Evolutionary conservation across 148 eudicot species (phyloP).

Genomic region (Vaccinium darrowii): DNA sequence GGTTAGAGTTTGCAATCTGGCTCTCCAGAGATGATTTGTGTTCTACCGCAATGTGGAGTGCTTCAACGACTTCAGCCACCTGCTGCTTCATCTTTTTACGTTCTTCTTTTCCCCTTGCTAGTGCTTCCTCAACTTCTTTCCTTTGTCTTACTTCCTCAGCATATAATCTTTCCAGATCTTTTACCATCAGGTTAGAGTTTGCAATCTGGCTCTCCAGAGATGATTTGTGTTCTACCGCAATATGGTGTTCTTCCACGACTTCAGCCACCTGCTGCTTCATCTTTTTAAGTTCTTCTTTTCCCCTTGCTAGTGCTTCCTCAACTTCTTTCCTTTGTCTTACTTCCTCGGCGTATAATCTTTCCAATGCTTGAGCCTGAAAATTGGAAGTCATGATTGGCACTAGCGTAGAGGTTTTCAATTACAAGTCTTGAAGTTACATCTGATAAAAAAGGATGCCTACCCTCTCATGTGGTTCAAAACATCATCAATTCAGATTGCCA

Average conservation of each 20-base stretch:
- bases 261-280: slow-evolving; percentile 37
- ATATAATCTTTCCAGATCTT: slow-evolving; percentile 49
- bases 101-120: slow-evolving; percentile 47
- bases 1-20: slow-evolving; percentile 49
- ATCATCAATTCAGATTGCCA: not conserved
- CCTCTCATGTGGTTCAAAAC: slow-evolving; percentile 3
- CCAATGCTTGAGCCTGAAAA: slow-evolving; percentile 38
- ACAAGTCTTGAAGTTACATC: not conserved
- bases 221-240: slow-evolving; percentile 45
- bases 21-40: slow-evolving; percentile 50
- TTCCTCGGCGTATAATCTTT: slow-evolving; percentile 53
- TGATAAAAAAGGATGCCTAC: not conserved
- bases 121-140: slow-evolving; percentile 53
- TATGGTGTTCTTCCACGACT: slow-evolving; percentile 35
- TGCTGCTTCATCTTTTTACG: slow-evolving; percentile 40
- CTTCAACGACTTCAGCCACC: slow-evolving; percentile 30
- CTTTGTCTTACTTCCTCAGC: slow-evolving; percentile 51
- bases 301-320: slow-evolving; percentile 51
- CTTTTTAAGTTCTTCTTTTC: slow-evolving; percentile 46
- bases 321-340: slow-evolving; percentile 46
- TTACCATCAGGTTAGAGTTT: slow-evolving; percentile 41
- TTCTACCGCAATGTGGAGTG: slow-evolving; percentile 44
- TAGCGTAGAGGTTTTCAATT: not conserved
- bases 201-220: slow-evolving; percentile 53
- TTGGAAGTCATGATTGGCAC: not conserved